Base-by-base conservation (phyloP, 768 basidiomycete species). In the Leccinum olivaceopallidum region DNA sequence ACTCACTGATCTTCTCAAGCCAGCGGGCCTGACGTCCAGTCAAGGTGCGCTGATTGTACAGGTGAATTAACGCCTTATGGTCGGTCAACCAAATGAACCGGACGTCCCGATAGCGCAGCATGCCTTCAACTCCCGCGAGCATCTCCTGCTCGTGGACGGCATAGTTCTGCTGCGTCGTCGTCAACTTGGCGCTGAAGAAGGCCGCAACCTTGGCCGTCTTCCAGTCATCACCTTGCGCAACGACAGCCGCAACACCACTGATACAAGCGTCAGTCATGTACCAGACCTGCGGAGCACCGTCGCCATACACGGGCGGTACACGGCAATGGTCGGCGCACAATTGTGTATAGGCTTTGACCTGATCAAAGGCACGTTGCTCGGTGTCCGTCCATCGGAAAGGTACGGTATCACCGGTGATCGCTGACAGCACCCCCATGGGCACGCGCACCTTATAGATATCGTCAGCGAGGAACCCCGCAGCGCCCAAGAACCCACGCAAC, bases 141-240 rank as follows among this genome's bases (percentile, higher is more conserved):
- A 79, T 65, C 36, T 44, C 42, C 16, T 44, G n/a, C 16, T 44
- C 42, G 8, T 44, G 42, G 9, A 44, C 42, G 4, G 42, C 67
- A 37, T 79, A 79, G 44, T 79, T 79, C 24, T 76, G 75, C 54
- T 79, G 76, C 0, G 77, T 16, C 18, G 42, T 16, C 3, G 5
- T 20, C 48, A 49, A 10, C 12, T 49, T 49, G 12, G 48, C 24
- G 14, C 20, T 26, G 13, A 12, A 49, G 6, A 49, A 49, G 22
- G 48, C 8, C 0, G 48, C 48, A 18, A 49, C 14, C 2, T 7
- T 6, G 13, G 48, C 48, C 1, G 24, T 42, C 18, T 42, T 42
- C 36, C 48, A 49, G 4, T 49, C 48, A 4, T 9, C 3, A 5
- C 48, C 48, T 14, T 49, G 48, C 5, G 48, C 48, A 10, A 49